phyloP scores from a whole-genome alignment of 768 basidiomycete genomes.

The Boletellus sp. region DNA sequence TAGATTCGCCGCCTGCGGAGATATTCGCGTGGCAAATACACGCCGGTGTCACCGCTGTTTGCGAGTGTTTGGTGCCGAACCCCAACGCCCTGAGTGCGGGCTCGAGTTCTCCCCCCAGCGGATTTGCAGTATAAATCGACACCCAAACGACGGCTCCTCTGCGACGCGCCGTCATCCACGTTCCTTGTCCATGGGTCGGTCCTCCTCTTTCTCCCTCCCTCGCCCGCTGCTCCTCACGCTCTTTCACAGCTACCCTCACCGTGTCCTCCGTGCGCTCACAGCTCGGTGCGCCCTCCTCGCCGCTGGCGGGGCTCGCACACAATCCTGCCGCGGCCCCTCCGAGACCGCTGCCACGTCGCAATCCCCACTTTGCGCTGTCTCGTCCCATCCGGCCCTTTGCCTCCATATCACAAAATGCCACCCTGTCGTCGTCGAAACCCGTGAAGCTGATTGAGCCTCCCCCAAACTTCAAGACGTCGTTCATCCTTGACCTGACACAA shows the following conservation, averaged over 20 bases:
- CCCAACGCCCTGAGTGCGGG: conserved; percentile 23
- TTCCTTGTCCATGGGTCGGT: conserved; percentile 41
- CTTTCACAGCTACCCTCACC: conserved; percentile 38
- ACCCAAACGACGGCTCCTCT: conserved; percentile 29
- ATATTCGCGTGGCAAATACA: neutral
- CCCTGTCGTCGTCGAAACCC: conserved; percentile 39
- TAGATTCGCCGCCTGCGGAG: neutral
- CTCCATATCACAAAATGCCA: conserved; percentile 39
- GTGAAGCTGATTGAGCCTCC: conserved; percentile 81
- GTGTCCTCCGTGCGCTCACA: conserved; percentile 34
- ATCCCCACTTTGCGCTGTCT: conserved; percentile 61
- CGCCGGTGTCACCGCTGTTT: conserved; percentile 11
- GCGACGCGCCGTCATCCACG: conserved; percentile 28
- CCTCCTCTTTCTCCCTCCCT: neutral
- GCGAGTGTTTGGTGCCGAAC: conserved; percentile 29
- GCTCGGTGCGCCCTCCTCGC: conserved; percentile 45
- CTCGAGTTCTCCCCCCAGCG: conserved; percentile 23
- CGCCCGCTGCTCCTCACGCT: neutral
- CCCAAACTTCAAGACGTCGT: conserved; percentile 62
- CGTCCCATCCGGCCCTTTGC: conserved; percentile 79
- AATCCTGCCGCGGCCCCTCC: conserved; percentile 30
- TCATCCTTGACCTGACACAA: conserved; percentile 78
- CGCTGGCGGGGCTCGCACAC: conserved; percentile 48
- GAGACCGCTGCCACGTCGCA: conserved; percentile 39
- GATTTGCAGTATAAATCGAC: conserved; percentile 24